Base-by-base conservation (phyloP, 176 grass and related monocot species). In the Oryza punctata region DNA sequence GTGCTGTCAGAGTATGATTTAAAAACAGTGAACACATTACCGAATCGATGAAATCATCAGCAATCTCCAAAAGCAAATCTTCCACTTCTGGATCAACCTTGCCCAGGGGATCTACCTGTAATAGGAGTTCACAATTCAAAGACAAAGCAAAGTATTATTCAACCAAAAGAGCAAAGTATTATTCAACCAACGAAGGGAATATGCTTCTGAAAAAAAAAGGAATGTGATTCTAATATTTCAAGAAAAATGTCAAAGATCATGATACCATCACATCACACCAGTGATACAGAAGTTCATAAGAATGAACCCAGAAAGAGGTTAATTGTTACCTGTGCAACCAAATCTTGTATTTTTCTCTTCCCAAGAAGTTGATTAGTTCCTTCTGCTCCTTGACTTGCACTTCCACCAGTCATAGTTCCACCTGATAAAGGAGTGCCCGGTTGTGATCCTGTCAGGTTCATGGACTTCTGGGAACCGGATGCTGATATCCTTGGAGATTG, bases 311-410 rank as follows among this genome's bases (percentile, higher is more conserved):
- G 18, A 70, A 63, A 64, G 76, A 67, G 63, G 23, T 43, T 54
- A 73, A 72, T 69, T 32, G 75, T 69, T 80, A 98, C 96, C 91
- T 99, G 97, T 47, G 91, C 67, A 87, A 96, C 93, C 50, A 99
- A 84, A 83, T 99, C 97, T 81, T 82, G 93, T 87, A 99, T 99
- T 87, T 96, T 99, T 78, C 97, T 94, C 70, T 99, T 99, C 46
- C 93, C 93, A 7, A 88, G 89, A 75, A 99, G 76, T 83, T 88
- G 93, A 83, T 80, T 98, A 63, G 91, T 81, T 77, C 85, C 85
- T 89, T 99, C 93, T 71, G 60, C 80, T 69, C 85, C 89, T 85
- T 95, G 92, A 85, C 81, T 93, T 73, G 87, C 78, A 89, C 84
- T 92, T 81, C 88, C 90, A 54, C 86, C 85, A 63, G 90, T 83